These are phyloP conservation scores for Quercus robur DNA, from an alignment of 306 rosid genomes.

Conservation along the genomic window DNA sequence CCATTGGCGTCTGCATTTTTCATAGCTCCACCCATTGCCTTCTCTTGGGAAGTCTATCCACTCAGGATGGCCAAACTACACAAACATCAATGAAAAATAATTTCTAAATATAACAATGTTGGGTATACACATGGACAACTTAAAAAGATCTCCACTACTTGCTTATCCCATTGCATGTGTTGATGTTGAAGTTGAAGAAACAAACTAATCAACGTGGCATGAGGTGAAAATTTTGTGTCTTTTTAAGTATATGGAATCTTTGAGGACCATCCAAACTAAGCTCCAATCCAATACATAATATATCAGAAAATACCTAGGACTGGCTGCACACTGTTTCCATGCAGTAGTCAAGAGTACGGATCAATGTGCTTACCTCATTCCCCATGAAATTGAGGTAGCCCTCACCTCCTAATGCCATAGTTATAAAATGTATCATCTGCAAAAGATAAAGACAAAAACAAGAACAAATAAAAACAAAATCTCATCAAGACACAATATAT, in stretches of 20 bases:
- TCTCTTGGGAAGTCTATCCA: conserved; percentile 99
- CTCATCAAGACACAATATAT: background rate
- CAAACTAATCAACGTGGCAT: background rate
- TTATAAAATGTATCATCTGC: conserved; percentile 94
- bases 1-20: conserved; percentile 96
- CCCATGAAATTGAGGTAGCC: conserved; percentile 99
- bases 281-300: background rate
- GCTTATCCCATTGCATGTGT: background rate
- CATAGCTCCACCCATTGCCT: conserved; percentile 97
- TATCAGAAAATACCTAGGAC: conserved; percentile 10
- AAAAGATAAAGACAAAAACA: conserved; percentile 26
- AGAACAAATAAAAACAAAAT: conserved; percentile 15
- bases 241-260: background rate
- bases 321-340: background rate
- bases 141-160: background rate
- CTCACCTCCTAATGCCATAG: conserved; percentile 96
- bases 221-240: background rate
- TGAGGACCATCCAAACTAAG: background rate
- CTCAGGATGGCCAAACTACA: conserved; percentile 96
- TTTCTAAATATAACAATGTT: conserved; percentile 8
- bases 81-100: conserved; percentile 10
- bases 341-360: conserved; percentile 21
- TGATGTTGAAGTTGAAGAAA: background rate
- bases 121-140: conserved; percentile 9
- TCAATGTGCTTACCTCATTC: conserved; percentile 70